Percentiles rank a stretch among this genome's conserved stretches.
These are phyloP conservation scores for Aspergillus alliaceus DNA, from an alignment of 2,329 filamentous ascomycete species.

Conservation along the genomic window DNA sequence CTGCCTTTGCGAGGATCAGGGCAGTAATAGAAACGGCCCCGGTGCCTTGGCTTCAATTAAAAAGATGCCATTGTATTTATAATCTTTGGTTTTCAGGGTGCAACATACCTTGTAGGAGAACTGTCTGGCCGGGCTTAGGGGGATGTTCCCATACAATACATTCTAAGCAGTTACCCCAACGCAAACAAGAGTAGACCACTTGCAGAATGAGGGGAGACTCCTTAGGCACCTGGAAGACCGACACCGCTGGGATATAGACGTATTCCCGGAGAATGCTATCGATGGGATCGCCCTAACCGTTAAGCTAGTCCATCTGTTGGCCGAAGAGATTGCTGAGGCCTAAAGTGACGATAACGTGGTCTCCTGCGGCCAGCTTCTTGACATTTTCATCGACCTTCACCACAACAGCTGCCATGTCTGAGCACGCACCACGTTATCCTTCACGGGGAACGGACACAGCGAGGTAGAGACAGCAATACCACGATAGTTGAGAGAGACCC, in stretches of 20 bases:
- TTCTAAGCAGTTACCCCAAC: conserved; percentile 47
- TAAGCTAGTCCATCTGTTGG: conserved; percentile 3
- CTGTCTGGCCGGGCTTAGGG: conserved; percentile 16
- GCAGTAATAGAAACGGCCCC: conserved; percentile 43
- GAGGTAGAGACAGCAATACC: conserved; percentile 44
- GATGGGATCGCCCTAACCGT: conserved; percentile 25
- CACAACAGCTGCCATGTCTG: conserved; percentile 44
- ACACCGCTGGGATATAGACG: conserved; percentile 34
- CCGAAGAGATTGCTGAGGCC: conserved; percentile 11
- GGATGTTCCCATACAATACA: conserved; percentile 37
- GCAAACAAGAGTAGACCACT: conserved; percentile 35
- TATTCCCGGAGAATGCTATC: conserved; percentile 43
- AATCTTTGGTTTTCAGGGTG: conserved; percentile 9
- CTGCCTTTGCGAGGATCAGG: conserved; percentile 44
- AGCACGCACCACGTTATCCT: conserved; percentile 46
- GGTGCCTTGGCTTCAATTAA: conserved; percentile 43
- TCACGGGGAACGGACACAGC: conserved; percentile 49
- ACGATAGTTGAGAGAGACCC: too few species aligned
- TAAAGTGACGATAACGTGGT: conserved; percentile 44
- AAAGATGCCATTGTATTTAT: too few species aligned
- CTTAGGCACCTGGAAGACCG: conserved; percentile 35
- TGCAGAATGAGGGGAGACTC: conserved; percentile 26
- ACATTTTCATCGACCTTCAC: conserved; percentile 52
- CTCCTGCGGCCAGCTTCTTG: conserved; percentile 51
- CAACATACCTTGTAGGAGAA: conserved; percentile 25